Percentiles rank a stretch among this genome's conserved stretches.
Evolutionary conservation across 2,329 filamentous ascomycete species (phyloP).

Genomic region (Talaromyces sp.): DNA sequence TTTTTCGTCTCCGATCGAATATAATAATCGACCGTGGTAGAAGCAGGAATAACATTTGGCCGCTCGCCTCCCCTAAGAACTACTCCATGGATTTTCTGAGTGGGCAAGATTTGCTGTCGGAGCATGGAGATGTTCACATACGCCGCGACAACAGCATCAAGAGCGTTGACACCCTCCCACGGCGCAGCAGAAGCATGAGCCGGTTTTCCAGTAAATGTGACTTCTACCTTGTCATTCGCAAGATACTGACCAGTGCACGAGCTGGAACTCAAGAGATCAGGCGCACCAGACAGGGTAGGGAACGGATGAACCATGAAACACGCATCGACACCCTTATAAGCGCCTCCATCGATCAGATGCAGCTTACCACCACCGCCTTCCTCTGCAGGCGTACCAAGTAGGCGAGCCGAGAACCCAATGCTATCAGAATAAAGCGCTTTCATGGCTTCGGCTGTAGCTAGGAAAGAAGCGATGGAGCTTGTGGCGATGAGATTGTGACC

Average conservation of each 20-base stretch:
- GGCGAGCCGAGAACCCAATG: conserved; percentile 15
- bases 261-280: conserved; percentile 12
- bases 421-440: conserved; percentile 9
- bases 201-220: conserved; percentile 53
- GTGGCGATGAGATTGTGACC: conserved; percentile 35
- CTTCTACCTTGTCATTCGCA: conserved; percentile 34
- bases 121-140: conserved; percentile 52
- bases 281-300: conserved; percentile 10
- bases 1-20: conserved; percentile 45
- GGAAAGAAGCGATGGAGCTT: conserved; percentile 27
- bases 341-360: conserved; percentile 42
- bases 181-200: conserved; percentile 59
- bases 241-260: conserved; percentile 20
- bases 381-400: conserved; percentile 35
- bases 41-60: conserved; percentile 60
- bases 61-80: conserved; percentile 56
- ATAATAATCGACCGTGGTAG: conserved; percentile 48
- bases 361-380: conserved; percentile 35
- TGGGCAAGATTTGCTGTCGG: conserved; percentile 58
- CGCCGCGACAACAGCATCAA: conserved; percentile 57
- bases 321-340: conserved; percentile 36
- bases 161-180: conserved; percentile 61
- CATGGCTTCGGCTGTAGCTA: conserved; percentile 27
- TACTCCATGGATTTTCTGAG: conserved; percentile 54
- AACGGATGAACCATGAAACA: conserved; percentile 42